Conservation (phyloP, 768 basidiomycete species). For the Cystofilobasidium macerans region DNA sequence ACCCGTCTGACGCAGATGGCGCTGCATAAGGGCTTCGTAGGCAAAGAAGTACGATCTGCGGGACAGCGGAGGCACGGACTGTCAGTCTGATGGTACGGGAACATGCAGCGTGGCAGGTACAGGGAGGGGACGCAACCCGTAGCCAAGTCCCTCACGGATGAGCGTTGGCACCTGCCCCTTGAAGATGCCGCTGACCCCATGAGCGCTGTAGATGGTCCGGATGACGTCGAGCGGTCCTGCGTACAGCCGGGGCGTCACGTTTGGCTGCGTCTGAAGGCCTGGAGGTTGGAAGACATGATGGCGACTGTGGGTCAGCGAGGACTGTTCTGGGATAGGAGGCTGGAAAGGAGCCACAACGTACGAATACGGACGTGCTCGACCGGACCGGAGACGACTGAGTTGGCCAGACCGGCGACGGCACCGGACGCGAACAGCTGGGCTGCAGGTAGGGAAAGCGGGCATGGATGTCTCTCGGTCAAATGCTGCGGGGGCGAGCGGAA, state of each 20-base stretch:
- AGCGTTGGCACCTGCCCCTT: conserved; percentile 88
- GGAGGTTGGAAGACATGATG: background rate
- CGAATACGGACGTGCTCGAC: conserved; percentile 97
- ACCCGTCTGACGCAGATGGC: conserved; percentile 50
- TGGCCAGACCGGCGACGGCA: conserved; percentile 74
- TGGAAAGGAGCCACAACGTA: conserved; percentile 40
- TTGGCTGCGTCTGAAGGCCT: conserved; percentile 85
- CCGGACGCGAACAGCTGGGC: conserved; percentile 66
- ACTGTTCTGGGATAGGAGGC: background rate
- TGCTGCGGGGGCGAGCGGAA: background rate
- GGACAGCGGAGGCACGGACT: conserved; percentile 33
- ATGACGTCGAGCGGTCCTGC: conserved; percentile 78
- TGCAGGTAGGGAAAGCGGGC: conserved; percentile 29
- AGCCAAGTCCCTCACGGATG: conserved; percentile 43
- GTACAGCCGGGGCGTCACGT: conserved; percentile 59
- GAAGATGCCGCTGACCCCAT: conserved; percentile 76
- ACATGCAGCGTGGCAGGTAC: no score
- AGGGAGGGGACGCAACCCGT: conserved; percentile 32
- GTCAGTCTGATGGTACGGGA: background rate
- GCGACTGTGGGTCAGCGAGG: background rate
- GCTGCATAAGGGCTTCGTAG: conserved; percentile 84
- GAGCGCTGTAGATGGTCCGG: conserved; percentile 60
- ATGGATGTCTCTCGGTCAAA: no score
- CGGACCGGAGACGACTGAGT: conserved; percentile 85
- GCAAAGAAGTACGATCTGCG: conserved; percentile 61